phyloP scores from a whole-genome alignment of 495 filamentous ascomycete species.

The Talaromyces ruber region DNA sequence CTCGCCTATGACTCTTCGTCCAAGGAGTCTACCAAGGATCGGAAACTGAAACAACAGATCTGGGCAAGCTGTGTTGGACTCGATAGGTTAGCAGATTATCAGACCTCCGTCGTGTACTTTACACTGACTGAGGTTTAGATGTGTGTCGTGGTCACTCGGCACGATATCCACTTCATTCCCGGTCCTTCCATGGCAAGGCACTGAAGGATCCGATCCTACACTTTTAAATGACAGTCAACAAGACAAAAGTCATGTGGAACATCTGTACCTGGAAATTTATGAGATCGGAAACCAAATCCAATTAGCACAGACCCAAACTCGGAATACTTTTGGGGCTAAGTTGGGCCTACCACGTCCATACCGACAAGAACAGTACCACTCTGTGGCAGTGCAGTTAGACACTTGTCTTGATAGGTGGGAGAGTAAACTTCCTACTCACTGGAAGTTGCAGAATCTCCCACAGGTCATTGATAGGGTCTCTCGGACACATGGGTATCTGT shows the following conservation, averaged over 20 bases:
- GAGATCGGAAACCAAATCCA: slow-evolving; percentile 18
- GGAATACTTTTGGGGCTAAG: slow-evolving; percentile 9
- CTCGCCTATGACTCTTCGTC: not conserved
- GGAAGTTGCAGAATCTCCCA: slow-evolving; percentile 7
- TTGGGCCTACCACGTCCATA: slow-evolving; percentile 6
- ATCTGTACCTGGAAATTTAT: slow-evolving; percentile 9
- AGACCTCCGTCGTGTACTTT: not conserved
- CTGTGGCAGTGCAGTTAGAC: slow-evolving; percentile 13
- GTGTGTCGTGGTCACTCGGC: slow-evolving; percentile 17
- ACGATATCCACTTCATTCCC: slow-evolving; percentile 11
- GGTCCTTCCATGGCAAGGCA: slow-evolving; percentile 7
- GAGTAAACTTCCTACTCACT: slow-evolving; percentile 10
- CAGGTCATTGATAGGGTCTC: slow-evolving; percentile 7
- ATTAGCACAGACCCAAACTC: slow-evolving; percentile 14
- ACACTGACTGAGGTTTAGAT: slow-evolving; percentile 10
- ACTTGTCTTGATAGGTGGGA: slow-evolving; percentile 17
- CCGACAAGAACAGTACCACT: slow-evolving; percentile 18
- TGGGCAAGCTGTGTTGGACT: slow-evolving; percentile 16
- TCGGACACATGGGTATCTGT: slow-evolving; percentile 12
- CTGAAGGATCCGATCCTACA: not conserved
- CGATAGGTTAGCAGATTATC: slow-evolving; percentile 10
- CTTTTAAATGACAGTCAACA: not conserved
- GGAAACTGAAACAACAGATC: slow-evolving; percentile 10
- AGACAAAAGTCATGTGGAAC: not conserved
- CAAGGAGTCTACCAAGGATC: slow-evolving; percentile 3